Base-by-base conservation (phyloP, 163 green algal genomes). In the Chlamydomonas reinhardtii region DNA sequence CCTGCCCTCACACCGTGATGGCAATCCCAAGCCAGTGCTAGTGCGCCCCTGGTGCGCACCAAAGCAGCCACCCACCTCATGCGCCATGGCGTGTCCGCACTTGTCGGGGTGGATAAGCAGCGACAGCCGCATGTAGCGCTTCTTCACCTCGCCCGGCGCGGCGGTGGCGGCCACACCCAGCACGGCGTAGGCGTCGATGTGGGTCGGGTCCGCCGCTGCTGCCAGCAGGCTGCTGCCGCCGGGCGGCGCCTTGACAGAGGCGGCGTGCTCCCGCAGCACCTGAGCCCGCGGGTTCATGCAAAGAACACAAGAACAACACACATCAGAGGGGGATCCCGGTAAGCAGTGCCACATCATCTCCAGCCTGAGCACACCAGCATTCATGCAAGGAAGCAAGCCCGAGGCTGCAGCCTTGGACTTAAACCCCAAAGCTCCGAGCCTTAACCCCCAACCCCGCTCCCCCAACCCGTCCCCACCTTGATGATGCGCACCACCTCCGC, bases 81-180 rank as follows among this genome's bases (percentile, higher is more conserved):
- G 79, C 29, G 93, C 94, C n/a, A 90, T 84, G 27, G 93, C 84
- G 87, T 98, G 94, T 9, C 71, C 43, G 90, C 96, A 98, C 89
- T 98, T 98, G 89, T 98, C 96, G 0, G 96, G 96, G 69, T 98
- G 96, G 35, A 98, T 95, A 37, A 98, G 90, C 91, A 98, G 93
- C 19, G 92, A 97, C 74, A 97, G 85, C 65, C 92, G 89, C 95
- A 95, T 97, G 93, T 97, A 98, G 48, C 84, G 84, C 93, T 96
- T 96, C 76, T 96, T 96, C 52, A 98, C 87, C 52, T 96, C 93
- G 3, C 65, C 86, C 29, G 82, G 43, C 3, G 82, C n/a, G 4
- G 89, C 74, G 11, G 69, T 68, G 0, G 72, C 52, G 2, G 83
- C 84, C 43, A 98, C 74, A 0, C 93, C 95, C 71, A 98, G 81